Percentiles rank a stretch among this genome's conserved stretches.
Conservation (phyloP, 2,329 filamentous ascomycete species). For the Rhinocladiella mackenziei region DNA sequence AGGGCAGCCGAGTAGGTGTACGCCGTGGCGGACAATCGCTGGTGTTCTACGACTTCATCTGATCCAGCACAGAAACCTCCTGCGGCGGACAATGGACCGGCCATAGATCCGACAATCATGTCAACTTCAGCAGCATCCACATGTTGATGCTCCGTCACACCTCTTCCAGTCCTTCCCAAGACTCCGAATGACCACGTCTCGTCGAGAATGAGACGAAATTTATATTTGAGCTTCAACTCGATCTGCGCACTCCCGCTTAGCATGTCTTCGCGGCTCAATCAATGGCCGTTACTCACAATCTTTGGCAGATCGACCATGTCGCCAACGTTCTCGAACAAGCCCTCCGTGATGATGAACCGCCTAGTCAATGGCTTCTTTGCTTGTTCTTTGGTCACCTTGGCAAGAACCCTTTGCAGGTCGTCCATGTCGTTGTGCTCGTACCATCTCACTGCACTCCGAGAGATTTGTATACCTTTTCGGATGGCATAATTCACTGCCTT, state of each 20-base stretch:
- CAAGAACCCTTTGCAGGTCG: constrained; percentile 80
- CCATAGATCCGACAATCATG: constrained; percentile 92
- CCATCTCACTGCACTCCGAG: constrained; percentile 85
- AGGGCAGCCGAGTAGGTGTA: constrained; percentile 96
- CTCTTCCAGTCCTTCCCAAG: constrained; percentile 82
- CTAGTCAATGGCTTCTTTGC: constrained; percentile 82
- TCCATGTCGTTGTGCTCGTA: constrained; percentile 96
- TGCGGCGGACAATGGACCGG: constrained; percentile 83
- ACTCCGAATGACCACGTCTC: constrained; percentile 98
- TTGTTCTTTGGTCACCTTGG: constrained; percentile 83
- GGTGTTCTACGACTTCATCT: constrained; percentile 89
- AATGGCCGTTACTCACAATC: constrained; percentile 55
- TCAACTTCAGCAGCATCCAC: constrained; percentile 90
- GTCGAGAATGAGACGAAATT: constrained; percentile 95
- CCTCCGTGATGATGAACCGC: constrained; percentile 94
- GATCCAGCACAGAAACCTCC: constrained; percentile 94
- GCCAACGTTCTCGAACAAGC: constrained; percentile 84
- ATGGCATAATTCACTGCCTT: constrained; percentile 90
- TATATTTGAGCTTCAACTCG: constrained; percentile 92
- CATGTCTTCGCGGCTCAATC: neutral
- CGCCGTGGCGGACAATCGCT: constrained; percentile 84
- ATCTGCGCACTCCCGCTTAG: constrained; percentile 49
- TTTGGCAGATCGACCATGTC: constrained; percentile 81
- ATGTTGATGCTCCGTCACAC: constrained; percentile 92
- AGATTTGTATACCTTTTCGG: constrained; percentile 89